These are phyloP conservation scores for Starmerella bombi DNA, from an alignment of 805 yeast species.

Conservation along the genomic window DNA sequence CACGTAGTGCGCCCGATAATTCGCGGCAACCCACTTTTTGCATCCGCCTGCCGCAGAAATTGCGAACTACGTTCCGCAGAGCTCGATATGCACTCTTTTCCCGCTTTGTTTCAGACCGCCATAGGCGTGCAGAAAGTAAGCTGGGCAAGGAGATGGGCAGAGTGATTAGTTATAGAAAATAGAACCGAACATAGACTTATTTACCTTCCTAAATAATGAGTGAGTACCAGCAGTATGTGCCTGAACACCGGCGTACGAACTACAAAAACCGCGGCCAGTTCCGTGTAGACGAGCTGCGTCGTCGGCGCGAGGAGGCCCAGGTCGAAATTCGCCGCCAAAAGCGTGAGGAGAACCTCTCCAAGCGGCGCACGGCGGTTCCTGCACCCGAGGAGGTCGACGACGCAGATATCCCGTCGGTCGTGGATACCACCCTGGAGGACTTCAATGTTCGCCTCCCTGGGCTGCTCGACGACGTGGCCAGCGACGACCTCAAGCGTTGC, in stretches of 20 bases:
- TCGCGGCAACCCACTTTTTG: too few relatives aligned
- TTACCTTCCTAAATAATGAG: slow-evolving; percentile 10
- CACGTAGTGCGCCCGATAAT: too few relatives aligned
- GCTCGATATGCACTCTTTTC: too few relatives aligned
- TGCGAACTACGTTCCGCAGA: too few relatives aligned
- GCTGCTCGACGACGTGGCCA: slow-evolving; percentile 69
- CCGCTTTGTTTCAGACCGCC: too few relatives aligned
- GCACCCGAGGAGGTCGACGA: slow-evolving; percentile 38
- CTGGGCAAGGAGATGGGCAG: too few relatives aligned
- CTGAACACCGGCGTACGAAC: slow-evolving; percentile 93
- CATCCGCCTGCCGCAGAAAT: too few relatives aligned
- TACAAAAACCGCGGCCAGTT: slow-evolving; percentile 91
- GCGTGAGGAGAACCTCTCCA: slow-evolving; percentile 86
- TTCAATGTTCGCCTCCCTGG: slow-evolving; percentile 45
- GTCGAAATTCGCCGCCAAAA: slow-evolving; percentile 92
- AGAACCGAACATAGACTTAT: not conserved
- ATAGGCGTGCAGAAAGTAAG: too few relatives aligned
- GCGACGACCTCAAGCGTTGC: slow-evolving; percentile 65
- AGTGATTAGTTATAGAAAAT: not conserved
- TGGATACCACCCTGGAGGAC: slow-evolving; percentile 11
- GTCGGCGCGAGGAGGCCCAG: slow-evolving; percentile 95
- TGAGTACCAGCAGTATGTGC: slow-evolving; percentile 53
- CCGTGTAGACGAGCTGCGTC: slow-evolving; percentile 89
- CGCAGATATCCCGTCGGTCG: slow-evolving; percentile 28
- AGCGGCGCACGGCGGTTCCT: slow-evolving; percentile 56